Base-by-base conservation (phyloP, 176 grass and related monocot species). In the Carex scoparia region DNA sequence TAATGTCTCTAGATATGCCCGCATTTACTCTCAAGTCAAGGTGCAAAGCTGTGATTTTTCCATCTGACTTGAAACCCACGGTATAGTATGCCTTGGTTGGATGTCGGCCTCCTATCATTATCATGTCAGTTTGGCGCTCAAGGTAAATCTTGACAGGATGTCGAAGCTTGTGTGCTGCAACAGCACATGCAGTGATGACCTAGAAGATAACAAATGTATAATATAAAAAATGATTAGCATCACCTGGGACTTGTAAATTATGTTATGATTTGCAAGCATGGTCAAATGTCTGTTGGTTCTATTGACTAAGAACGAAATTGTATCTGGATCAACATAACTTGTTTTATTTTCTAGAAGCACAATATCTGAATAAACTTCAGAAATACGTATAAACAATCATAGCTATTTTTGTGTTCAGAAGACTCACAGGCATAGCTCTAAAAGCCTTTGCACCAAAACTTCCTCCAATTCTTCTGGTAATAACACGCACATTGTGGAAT, bases 21-120 rank as follows among this genome's bases (percentile, higher is more conserved):
- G 82, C 79, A 61, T 97, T 93, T 16, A 97, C 33, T 42, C 75
- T 33, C 61, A 97, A 79, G 69, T 91, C 88, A 11, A 97, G 5
- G 65, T 97, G 88, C 61, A 97, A 79, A 2, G 84, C 91, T 13
- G 84, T 92, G 70, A 97, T 85, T 70, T 90, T 94, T 62, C 94
- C 91, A 19, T 97, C 89, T 3, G 89, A 90, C 46, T 97, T 97
- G 89, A 97, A 97, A 63, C 94, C 94, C 9, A 97, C 89, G 2
- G 89, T 84, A 51, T 93, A 97, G 67, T 88, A 84, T 53, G 16
- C 91, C 77, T 97, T 87, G 84, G 89, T 97, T n/a, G 94, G 94
- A 88, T 97, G 89, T 65, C 94, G 86, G 13, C 94, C 94, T 32
- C 89, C 94, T 6, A 87, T 75, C 12, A 97, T 90, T 75, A 93